Conservation (phyloP, 192 early-diverging fungal species). For the Podila clonocystis region DNA sequence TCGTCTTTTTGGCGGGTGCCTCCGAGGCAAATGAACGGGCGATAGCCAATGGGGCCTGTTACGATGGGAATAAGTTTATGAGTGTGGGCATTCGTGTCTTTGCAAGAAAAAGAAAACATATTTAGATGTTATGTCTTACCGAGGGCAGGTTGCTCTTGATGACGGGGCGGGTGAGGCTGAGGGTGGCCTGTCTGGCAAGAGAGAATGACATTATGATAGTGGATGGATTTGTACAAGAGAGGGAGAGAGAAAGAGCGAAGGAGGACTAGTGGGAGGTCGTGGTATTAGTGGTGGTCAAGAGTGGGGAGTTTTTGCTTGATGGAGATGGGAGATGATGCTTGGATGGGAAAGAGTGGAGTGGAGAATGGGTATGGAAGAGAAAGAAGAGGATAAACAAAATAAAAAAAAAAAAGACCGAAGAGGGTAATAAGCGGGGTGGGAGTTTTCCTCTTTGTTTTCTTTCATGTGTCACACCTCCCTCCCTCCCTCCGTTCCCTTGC, state of each 20-base stretch:
- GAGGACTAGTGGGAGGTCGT: neutral
- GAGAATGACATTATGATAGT: conserved; percentile 37
- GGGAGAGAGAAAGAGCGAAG: neutral
- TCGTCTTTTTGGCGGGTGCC: conserved; percentile 60
- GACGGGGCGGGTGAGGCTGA: conserved; percentile 45
- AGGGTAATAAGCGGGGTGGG: too few relatives aligned
- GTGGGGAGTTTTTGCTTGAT: neutral
- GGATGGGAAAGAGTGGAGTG: conserved; percentile 3
- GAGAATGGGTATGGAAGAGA: neutral
- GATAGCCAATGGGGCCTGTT: conserved; percentile 37
- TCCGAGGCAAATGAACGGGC: conserved; percentile 59
- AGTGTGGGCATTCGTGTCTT: neutral
- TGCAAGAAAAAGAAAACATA: neutral
- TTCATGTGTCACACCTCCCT: too few relatives aligned
- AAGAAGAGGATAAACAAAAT: neutral
- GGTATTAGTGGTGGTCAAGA: conserved; percentile 1
- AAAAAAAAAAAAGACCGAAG: neutral
- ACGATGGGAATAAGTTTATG: neutral
- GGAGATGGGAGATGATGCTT: neutral
- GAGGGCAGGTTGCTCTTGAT: conserved; percentile 43
- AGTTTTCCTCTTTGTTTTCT: too few relatives aligned
- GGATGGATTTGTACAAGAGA: neutral
- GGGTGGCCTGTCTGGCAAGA: conserved; percentile 36
- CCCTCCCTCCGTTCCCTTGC: too few relatives aligned
- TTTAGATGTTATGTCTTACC: conserved; percentile 13